Base-by-base conservation (phyloP, 129 eudicot species). In the Rutidosis leptorrhynchoides region DNA sequence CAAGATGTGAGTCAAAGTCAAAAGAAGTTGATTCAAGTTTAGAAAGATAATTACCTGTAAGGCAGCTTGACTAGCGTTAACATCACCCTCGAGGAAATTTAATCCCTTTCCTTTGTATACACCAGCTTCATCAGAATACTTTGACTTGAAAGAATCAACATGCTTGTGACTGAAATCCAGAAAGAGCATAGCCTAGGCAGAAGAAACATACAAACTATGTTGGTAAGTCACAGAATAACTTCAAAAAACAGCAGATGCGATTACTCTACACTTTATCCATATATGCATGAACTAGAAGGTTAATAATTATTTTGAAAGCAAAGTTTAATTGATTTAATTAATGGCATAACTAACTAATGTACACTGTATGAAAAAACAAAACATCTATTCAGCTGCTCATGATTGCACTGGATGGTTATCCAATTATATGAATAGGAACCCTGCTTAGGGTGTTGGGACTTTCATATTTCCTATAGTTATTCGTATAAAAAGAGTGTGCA, bases 81-180 rank as follows among this genome's bases (percentile, higher is more conserved):
- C 67, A 77, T 89, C 96, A 58, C 90, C 96, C 22, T 86, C 9
- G 42, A 86, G 74, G 64, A 89, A 89, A 58, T 72, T 77, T 24
- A 82, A 58, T 62, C 85, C 85, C 64, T 84, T 82, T 19, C 90
- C 95, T 70, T 89, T 89, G 90, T 77, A 76, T 45, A 40, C 60
- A 2, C 64, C 68, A 56, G 96, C 96, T 63, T 79, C 84, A 62
- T 83, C 85, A 6, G 70, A 60, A 42, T 77, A 84, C 45, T 81
- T 86, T 42, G 83, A 67, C 76, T 83, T 79, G 75, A 68, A 83
- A 69, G 79, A 62, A 45, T 66, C 90, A 46, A 70, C 62, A 16
- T 62, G 74, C 57, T 79, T 90, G 8, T 65, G 71, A 75, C 79
- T 78, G 76, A 77, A 83, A 87, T 86, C 84, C 74, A 83, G 64